phyloP scores from a whole-genome alignment of 1,284 basidiomycete species.

The Porogramme epimiltina region DNA sequence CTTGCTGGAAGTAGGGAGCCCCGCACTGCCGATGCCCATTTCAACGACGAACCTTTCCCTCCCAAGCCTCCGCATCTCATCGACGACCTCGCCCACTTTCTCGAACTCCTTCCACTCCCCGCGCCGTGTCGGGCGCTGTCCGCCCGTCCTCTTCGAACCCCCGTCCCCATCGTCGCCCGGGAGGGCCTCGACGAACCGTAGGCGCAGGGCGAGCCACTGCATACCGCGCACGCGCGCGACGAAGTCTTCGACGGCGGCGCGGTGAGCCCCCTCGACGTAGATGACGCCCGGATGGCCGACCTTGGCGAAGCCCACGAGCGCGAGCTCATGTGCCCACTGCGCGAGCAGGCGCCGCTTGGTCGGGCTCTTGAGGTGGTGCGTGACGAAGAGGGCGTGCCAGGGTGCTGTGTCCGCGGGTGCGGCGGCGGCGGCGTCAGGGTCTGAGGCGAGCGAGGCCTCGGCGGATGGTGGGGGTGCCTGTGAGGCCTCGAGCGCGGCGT shows the following conservation, averaged over 20 bases:
- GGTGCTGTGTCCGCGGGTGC: background rate
- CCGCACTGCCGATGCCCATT: conserved; percentile 62
- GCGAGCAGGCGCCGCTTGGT: conserved; percentile 67
- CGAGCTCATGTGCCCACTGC: conserved; percentile 58
- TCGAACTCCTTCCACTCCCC: conserved; percentile 59
- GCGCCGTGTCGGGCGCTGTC: no score
- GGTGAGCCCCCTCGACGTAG: conserved; percentile 62
- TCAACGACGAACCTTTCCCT: conserved; percentile 59
- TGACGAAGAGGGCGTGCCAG: conserved; percentile 69
- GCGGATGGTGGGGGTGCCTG: background rate
- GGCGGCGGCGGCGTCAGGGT: background rate
- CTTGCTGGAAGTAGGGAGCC: no score
- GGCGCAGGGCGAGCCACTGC: conserved; percentile 75
- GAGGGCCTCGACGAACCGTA: conserved; percentile 59
- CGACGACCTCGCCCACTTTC: conserved; percentile 70
- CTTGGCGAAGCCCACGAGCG: conserved; percentile 68
- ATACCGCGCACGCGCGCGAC: conserved; percentile 68
- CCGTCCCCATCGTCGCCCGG: conserved; percentile 2
- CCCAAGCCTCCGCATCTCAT: conserved; percentile 61
- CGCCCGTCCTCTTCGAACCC: background rate
- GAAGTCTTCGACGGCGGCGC: conserved; percentile 60
- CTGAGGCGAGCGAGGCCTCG: background rate
- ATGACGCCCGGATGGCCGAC: conserved; percentile 75
- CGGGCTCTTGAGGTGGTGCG: conserved; percentile 72
- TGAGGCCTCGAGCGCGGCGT: conserved; percentile 37